A percentile compares a stretch with the other conserved stretches of the same genome.
Evolutionary conservation across 1,284 basidiomycete species (phyloP).

Genomic region (Leccinum solheimii): DNA sequence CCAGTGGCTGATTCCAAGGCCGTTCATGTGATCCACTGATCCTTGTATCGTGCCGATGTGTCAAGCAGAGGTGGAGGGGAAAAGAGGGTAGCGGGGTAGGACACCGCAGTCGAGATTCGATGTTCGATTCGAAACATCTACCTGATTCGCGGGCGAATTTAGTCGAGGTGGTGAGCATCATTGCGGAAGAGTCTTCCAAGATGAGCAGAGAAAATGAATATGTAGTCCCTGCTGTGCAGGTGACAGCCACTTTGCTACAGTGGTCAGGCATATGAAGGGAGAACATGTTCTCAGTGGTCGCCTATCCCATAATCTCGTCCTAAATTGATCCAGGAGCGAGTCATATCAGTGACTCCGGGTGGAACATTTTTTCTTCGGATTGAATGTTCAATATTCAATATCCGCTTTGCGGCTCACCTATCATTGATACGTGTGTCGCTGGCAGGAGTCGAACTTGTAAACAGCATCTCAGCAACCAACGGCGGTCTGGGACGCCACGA

Average conservation of each 20-base stretch:
- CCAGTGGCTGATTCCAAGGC: conserved; percentile 37
- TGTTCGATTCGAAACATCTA: conserved; percentile 21
- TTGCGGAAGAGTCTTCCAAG: background rate
- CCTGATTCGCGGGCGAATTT: conserved; percentile 16
- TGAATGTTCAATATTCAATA: conserved; percentile 10
- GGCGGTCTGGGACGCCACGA: conserved; percentile 6
- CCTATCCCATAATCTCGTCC: conserved; percentile 8
- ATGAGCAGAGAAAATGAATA: conserved; percentile 1
- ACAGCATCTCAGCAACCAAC: conserved; percentile 2
- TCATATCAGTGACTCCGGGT: background rate
- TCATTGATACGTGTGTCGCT: conserved; percentile 9
- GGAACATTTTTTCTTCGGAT: conserved; percentile 3
- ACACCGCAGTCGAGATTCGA: conserved; percentile 25
- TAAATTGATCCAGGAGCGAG: background rate
- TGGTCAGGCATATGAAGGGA: conserved; percentile 5
- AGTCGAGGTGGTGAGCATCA: conserved; percentile 20
- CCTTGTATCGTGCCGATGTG: conserved; percentile 40
- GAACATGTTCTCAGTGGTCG: background rate
- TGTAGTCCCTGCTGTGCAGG: conserved; percentile 1
- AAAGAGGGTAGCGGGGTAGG: conserved; percentile 35
- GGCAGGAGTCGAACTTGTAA: conserved; percentile 5
- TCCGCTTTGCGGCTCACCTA: conserved; percentile 24
- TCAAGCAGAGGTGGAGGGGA: conserved; percentile 47
- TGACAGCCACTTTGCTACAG: background rate
- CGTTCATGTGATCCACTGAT: conserved; percentile 35